phyloP scores from a whole-genome alignment of 2,329 filamentous ascomycete species.

The Cladosporium sp. region DNA sequence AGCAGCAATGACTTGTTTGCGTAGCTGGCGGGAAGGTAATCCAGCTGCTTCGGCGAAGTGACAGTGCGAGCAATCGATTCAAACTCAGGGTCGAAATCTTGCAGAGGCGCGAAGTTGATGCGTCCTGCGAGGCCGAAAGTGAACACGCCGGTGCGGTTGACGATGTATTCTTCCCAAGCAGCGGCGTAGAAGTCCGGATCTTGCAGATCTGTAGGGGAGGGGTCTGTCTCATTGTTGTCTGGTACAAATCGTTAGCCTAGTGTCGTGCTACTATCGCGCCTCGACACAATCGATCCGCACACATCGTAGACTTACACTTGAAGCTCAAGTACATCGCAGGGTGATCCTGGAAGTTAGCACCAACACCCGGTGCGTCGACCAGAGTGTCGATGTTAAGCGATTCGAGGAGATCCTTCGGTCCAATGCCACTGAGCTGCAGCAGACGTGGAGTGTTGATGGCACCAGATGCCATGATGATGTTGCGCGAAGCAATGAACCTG shows the following conservation, averaged over 20 bases:
- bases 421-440: slow-evolving; percentile 64
- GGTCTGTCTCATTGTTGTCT: neutral
- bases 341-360: slow-evolving; percentile 50
- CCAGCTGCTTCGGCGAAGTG: neutral
- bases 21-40: neutral
- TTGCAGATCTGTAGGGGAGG: neutral
- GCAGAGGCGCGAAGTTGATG: neutral
- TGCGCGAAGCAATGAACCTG: slow-evolving; percentile 33
- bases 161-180: slow-evolving; percentile 19
- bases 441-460: slow-evolving; percentile 58
- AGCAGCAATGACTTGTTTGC: neutral
- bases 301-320: neutral
- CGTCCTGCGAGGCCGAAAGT: slow-evolving; percentile 6
- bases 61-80: neutral
- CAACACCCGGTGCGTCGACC: slow-evolving; percentile 54
- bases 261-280: neutral
- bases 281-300: neutral
- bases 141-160: slow-evolving; percentile 21
- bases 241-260: neutral
- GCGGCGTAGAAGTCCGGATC: slow-evolving; percentile 18
- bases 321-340: slow-evolving; percentile 10
- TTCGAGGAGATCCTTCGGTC: slow-evolving; percentile 50
- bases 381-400: slow-evolving; percentile 49
- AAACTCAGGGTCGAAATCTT: neutral
- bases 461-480: slow-evolving; percentile 54